Evolutionary conservation across 1,284 basidiomycete species (phyloP).

Genomic region (Stygiomarasmius scandens): DNA sequence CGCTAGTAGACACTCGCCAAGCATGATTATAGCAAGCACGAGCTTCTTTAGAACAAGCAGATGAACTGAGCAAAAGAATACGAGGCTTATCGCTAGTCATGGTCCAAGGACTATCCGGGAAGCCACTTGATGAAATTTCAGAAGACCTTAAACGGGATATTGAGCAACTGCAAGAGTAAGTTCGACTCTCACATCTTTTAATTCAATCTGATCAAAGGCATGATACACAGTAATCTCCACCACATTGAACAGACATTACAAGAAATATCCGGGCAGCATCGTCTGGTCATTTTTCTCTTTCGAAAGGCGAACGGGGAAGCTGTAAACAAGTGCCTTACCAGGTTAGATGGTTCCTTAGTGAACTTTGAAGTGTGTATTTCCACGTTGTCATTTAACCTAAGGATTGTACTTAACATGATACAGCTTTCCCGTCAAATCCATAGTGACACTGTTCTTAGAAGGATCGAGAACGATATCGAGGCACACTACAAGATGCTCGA

Average conservation of each 20-base stretch:
- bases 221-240: neutral
- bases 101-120: neutral
- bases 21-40: neutral
- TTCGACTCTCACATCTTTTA: neutral
- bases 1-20: neutral
- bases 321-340: neutral
- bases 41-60: neutral
- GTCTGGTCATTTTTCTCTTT: neutral
- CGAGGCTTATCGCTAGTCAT: neutral
- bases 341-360: neutral
- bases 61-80: neutral
- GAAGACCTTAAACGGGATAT: neutral
- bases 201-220: neutral
- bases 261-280: neutral
- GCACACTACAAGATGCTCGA: neutral
- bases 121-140: neutral
- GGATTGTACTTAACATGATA: neutral
- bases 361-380: neutral
- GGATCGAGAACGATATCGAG: neutral
- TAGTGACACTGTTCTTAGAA: neutral
- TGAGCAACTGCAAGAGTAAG: neutral
- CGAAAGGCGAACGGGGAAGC: neutral
- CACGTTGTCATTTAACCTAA: neutral
- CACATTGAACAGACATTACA: neutral
- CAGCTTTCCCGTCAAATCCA: neutral